These are phyloP conservation scores for Leishmania gerbilli DNA, from an alignment of 208 protist genomes.

Conservation along the genomic window DNA sequence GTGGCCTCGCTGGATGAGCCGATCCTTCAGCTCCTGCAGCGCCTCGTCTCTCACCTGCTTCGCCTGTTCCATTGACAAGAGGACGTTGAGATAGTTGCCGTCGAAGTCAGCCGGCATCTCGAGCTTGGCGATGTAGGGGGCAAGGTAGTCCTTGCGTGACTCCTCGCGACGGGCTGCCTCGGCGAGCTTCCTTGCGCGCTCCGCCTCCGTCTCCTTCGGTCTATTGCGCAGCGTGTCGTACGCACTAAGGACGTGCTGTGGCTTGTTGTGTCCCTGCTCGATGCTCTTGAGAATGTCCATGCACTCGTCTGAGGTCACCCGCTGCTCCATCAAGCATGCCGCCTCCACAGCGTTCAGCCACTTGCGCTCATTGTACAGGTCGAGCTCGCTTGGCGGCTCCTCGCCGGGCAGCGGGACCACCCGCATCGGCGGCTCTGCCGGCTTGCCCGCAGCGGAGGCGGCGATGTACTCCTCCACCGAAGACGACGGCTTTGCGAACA, in stretches of 20 bases:
- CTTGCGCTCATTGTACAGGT: constrained; percentile 86
- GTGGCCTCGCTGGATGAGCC: constrained; percentile 88
- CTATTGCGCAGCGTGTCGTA: constrained; percentile 93
- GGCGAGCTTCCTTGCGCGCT: constrained; percentile 66
- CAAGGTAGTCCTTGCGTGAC: constrained; percentile 87
- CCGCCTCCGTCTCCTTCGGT: constrained; percentile 80
- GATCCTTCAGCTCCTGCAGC: constrained; percentile 86
- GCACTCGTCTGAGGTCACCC: constrained; percentile 52
- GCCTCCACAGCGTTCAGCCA: constrained; percentile 69
- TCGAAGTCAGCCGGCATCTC: constrained; percentile 66
- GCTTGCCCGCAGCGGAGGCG: constrained; percentile 35
- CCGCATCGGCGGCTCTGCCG: constrained; percentile 46
- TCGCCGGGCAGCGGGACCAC: constrained; percentile 72
- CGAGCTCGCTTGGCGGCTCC: constrained; percentile 65
- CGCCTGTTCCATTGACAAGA: constrained; percentile 74
- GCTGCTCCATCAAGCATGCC: constrained; percentile 62
- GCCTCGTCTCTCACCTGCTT: constrained; percentile 84
- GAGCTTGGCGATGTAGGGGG: constrained; percentile 89
- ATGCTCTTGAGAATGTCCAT: constrained; percentile 60
- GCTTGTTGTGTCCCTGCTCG: constrained; percentile 46
- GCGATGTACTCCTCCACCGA: constrained; percentile 82
- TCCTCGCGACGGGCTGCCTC: constrained; percentile 71
- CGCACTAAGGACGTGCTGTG: constrained; percentile 48
- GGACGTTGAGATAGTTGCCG: constrained; percentile 76
- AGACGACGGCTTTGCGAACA: constrained; percentile 74